Percentiles rank a stretch among this genome's conserved stretches.
phyloP scores from a whole-genome alignment of 495 filamentous ascomycete genomes.

The Immersiella caudata region DNA sequence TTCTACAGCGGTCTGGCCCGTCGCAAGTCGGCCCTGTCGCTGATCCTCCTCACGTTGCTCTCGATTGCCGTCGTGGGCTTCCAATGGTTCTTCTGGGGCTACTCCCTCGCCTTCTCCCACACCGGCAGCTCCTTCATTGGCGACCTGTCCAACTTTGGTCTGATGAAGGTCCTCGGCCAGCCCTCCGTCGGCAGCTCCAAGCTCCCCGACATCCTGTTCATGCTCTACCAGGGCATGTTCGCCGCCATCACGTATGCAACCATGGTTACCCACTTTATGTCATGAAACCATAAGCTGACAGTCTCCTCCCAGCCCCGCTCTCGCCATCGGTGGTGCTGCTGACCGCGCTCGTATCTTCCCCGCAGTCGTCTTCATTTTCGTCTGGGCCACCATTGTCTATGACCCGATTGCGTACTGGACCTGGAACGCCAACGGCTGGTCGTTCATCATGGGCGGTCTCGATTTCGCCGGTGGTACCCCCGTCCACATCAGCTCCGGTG shows the following conservation, averaged over 20 bases:
- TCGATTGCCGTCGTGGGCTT: constrained; percentile 87
- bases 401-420: constrained; percentile 98
- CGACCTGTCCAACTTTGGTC: constrained; percentile 81
- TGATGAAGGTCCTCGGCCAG: constrained; percentile 75
- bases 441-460: constrained; percentile 77
- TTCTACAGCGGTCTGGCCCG: constrained; percentile 99
- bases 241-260: constrained; percentile 72
- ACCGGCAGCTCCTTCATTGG: constrained; percentile 82
- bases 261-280: background rate
- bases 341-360: constrained; percentile 95
- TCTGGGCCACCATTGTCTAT: constrained; percentile 94
- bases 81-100: constrained; percentile 99
- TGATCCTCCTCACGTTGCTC: constrained; percentile 98
- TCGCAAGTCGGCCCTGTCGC: constrained; percentile 88
- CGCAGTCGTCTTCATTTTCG: constrained; percentile 91
- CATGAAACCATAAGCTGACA: background rate
- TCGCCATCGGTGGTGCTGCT: constrained; percentile 89
- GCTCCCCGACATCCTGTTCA: constrained; percentile 89
- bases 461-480: constrained; percentile 97
- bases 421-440: constrained; percentile 90
- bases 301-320: constrained; percentile 60
- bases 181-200: constrained; percentile 80
- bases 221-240: constrained; percentile 98
- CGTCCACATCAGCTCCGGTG: constrained; percentile 92
- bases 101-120: constrained; percentile 90